phyloP scores from a whole-genome alignment of 495 filamentous ascomycete genomes.

The Immersiella caudata region DNA sequence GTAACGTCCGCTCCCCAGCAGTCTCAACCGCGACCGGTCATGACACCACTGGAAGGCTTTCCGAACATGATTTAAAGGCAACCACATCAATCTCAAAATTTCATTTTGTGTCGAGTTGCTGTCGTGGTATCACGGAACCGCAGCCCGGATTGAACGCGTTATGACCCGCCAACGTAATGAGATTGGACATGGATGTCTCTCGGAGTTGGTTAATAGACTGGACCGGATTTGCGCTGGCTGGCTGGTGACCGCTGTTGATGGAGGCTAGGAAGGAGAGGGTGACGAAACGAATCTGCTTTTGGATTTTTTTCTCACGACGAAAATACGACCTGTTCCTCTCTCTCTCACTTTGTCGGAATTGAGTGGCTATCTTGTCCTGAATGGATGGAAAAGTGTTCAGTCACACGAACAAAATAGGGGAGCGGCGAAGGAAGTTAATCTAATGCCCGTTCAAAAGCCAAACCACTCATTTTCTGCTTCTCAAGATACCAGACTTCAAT shows the following conservation, averaged over 20 bases:
- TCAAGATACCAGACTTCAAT: constrained; percentile 2
- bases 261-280: neutral
- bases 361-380: too few species aligned
- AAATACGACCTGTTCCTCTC: too few species aligned
- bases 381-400: too few species aligned
- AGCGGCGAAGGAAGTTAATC: constrained; percentile 8
- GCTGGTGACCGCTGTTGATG: neutral
- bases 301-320: too few species aligned
- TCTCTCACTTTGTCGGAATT: too few species aligned
- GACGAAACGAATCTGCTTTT: too few species aligned
- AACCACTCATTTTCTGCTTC: neutral
- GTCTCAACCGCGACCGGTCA: constrained; percentile 34
- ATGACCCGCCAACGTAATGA: constrained; percentile 14
- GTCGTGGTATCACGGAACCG: too few species aligned
- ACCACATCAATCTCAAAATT: neutral
- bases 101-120: neutral
- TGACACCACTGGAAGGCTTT: constrained; percentile 37
- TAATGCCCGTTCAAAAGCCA: neutral
- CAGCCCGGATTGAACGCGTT: constrained; percentile 7
- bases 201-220: constrained; percentile 13
- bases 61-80: constrained; percentile 50
- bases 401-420: too few species aligned
- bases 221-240: constrained; percentile 9
- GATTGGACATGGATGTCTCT: neutral
- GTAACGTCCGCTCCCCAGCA: constrained; percentile 37